These are phyloP conservation scores for Penicillium sp. DNA, from an alignment of 2,329 filamentous ascomycete species.

Conservation along the genomic window DNA sequence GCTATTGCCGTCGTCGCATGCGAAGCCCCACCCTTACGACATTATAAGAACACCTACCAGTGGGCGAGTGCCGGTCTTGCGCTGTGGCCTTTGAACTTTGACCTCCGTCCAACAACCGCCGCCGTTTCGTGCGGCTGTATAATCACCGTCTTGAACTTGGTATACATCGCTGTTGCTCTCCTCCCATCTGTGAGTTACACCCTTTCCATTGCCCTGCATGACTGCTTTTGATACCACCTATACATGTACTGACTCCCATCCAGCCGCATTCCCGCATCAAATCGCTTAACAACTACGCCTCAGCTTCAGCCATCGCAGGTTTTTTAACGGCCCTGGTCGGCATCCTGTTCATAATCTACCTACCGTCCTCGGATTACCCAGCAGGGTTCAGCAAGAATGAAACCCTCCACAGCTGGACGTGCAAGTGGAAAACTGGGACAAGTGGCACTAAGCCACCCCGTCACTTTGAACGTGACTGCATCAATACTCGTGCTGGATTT, in stretches of 20 bases:
- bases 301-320: conserved; percentile 28
- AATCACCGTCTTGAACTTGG: conserved; percentile 25
- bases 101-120: conserved; percentile 34
- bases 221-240: background rate
- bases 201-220: background rate
- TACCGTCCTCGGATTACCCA: conserved; percentile 24
- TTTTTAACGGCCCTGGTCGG: conserved; percentile 30
- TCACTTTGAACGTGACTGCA: conserved; percentile 34
- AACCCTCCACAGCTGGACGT: conserved; percentile 37
- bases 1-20: conserved; percentile 30
- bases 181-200: conserved; percentile 30
- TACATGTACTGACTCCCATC: background rate
- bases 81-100: conserved; percentile 38
- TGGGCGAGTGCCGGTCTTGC: conserved; percentile 29
- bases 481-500: conserved; percentile 30
- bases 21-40: conserved; percentile 33
- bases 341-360: conserved; percentile 29
- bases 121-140: conserved; percentile 32
- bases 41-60: conserved; percentile 32
- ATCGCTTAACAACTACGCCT: conserved; percentile 28
- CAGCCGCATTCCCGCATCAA: conserved; percentile 32
- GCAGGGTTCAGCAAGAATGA: conserved; percentile 27
- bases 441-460: conserved; percentile 21
- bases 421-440: conserved; percentile 29
- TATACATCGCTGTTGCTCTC: conserved; percentile 28